Evolutionary conservation across 1,139 yeast genomes (phyloP).

Genomic region (Diutina sp.): DNA sequence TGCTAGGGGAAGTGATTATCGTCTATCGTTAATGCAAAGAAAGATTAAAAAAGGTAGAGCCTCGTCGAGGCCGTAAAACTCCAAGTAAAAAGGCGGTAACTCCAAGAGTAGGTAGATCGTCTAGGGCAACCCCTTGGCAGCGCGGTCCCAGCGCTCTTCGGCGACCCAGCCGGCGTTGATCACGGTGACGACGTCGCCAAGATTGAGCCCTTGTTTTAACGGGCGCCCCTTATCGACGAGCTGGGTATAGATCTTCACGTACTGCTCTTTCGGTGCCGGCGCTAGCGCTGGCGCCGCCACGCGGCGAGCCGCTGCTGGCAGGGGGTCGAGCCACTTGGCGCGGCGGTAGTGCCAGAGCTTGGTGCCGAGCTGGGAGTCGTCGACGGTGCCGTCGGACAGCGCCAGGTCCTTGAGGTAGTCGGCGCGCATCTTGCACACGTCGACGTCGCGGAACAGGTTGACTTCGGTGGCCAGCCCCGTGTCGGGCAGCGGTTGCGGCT

Average conservation of each 20-base stretch:
- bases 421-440: conserved; percentile 15
- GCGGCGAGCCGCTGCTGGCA: conserved; percentile 9
- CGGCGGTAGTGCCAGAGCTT: conserved; percentile 50
- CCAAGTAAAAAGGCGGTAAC: too few species aligned
- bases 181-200: conserved; percentile 45
- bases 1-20: background rate
- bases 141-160: conserved; percentile 51
- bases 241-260: conserved; percentile 41
- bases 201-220: conserved; percentile 45
- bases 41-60: too few species aligned
- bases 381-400: background rate
- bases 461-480: background rate
- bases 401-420: conserved; percentile 7
- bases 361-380: conserved; percentile 23
- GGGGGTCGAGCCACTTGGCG: conserved; percentile 35
- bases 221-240: conserved; percentile 47
- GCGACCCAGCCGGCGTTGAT: conserved; percentile 63
- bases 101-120: background rate
- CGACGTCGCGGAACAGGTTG: conserved; percentile 13
- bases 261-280: conserved; percentile 33
- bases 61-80: too few species aligned
- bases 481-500: background rate
- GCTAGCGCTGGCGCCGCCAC: conserved; percentile 17
- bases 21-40: background rate
- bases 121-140: conserved; percentile 31